Base-by-base conservation (phyloP, 768 basidiomycete species). In the Hortiboletus campestris region DNA sequence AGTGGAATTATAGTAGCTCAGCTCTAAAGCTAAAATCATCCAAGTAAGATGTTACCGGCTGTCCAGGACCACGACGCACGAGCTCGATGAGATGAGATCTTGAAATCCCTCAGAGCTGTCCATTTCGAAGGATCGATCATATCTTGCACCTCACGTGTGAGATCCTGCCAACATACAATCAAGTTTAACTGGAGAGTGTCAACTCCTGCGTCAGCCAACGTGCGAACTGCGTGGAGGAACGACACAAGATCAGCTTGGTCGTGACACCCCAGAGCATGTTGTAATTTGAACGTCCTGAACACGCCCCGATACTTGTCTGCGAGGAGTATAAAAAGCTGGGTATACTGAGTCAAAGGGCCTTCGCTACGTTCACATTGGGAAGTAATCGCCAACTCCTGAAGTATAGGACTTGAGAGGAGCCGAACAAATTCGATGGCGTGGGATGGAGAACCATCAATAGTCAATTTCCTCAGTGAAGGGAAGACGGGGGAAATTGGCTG, bases 41-140 rank as follows among this genome's bases (percentile, higher is more conserved):
- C 34, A 28, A 57, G 43, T 5, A 66, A 39, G 3, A 32, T 29
- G 16, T 51, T 39, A n/a, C 61, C 50, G 22, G 44, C 35, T 19
- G 50, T 39, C 64, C 64, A 66, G 6, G 56, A 49, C 62, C 53
- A 67, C 13, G 51, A 38, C 3, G 32, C 56, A 22, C 54, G 53
- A 19, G 55, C 13, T 39, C 46, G 57, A 45, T 55, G 51, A 39
- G 56, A 32, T 13, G 56, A 43, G 44, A 66, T 57, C 38, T 13
- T 58, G 31, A 66, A 67, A 51, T 53, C 39, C 29, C 14, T 60
- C 22, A 60, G 41, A 46, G 44, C 16, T 3, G 42, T 32, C 63
- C 63, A 68, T 31, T 59, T 62, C 9, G 49, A 68, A 12, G 60
- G 58, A 22, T 58, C 53, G 12, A 67, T 66, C 51, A 66, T 58